phyloP scores from a whole-genome alignment of 768 basidiomycete genomes.

The Leucocoprinus leucothites region DNA sequence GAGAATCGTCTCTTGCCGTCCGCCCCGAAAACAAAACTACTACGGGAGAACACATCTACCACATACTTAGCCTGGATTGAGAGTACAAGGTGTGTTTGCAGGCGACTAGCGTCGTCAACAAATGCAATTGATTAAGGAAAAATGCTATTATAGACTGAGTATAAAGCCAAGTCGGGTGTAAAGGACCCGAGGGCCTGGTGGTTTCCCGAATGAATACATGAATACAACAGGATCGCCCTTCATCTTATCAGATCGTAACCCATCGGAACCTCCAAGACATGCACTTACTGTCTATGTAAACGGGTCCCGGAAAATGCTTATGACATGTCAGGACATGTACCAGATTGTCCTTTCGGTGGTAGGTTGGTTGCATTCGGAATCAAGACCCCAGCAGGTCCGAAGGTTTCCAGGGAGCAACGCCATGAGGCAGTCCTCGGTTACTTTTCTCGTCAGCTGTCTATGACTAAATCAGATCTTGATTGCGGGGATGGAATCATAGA shows the following conservation, averaged over 20 bases:
- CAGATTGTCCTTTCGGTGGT: background rate
- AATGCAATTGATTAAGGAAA: background rate
- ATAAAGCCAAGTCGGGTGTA: background rate
- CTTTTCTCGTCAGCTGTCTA: background rate
- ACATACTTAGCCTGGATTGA: background rate
- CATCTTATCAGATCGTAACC: background rate
- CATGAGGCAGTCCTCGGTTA: constrained; percentile 3
- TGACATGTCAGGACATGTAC: background rate
- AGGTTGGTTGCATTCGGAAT: background rate
- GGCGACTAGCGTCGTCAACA: background rate
- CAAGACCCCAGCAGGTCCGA: background rate
- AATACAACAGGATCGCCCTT: background rate
- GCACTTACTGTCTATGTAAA: no score
- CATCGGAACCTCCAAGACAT: background rate
- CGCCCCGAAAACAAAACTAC: background rate
- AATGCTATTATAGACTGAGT: background rate
- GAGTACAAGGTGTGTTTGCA: background rate
- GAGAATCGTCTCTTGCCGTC: background rate
- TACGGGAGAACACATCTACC: no score
- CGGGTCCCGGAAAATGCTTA: no score
- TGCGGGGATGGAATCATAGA: background rate
- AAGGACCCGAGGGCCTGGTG: background rate
- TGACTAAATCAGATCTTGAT: constrained; percentile 8
- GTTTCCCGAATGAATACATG: background rate
- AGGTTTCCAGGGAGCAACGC: background rate